phyloP scores from a whole-genome alignment of 1,284 basidiomycete species.

The Cryptococcus hybrid region DNA sequence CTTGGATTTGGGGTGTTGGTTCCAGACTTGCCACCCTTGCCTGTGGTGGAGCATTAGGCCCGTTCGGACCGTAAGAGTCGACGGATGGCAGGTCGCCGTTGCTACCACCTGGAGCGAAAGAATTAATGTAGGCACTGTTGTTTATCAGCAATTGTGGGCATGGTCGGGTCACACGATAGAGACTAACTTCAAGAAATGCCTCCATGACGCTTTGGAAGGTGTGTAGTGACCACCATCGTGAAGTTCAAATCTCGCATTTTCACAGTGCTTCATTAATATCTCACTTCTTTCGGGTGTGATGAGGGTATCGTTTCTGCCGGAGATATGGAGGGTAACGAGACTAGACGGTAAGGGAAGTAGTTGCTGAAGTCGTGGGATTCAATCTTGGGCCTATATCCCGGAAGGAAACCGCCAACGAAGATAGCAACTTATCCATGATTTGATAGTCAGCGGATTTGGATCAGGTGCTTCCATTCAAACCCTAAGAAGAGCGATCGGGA shows the following conservation, averaged over 20 bases:
- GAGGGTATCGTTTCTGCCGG: conserved; percentile 76
- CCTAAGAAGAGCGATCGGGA: background rate
- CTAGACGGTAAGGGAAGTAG: conserved; percentile 42
- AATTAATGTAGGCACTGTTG: conserved; percentile 46
- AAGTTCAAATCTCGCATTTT: conserved; percentile 44
- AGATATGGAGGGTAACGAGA: conserved; percentile 76
- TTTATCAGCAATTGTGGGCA: too few relatives aligned
- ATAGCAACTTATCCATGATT: conserved; percentile 53
- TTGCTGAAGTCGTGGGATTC: conserved; percentile 53
- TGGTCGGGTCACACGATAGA: background rate
- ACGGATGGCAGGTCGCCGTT: conserved; percentile 43
- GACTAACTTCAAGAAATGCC: conserved; percentile 49
- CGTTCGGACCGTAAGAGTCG: conserved; percentile 35
- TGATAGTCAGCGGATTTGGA: too few relatives aligned
- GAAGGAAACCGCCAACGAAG: conserved; percentile 54
- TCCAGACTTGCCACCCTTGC: conserved; percentile 2
- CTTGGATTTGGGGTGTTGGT: conserved; percentile 7
- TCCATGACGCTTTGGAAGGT: conserved; percentile 48
- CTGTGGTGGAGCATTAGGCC: conserved; percentile 23
- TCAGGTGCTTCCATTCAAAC: too few relatives aligned
- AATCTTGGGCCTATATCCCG: conserved; percentile 16
- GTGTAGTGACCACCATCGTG: conserved; percentile 51
- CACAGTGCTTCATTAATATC: conserved; percentile 61
- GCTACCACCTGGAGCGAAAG: conserved; percentile 38
- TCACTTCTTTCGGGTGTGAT: conserved; percentile 70